Percentiles rank a stretch among this genome's conserved stretches.
Conservation (phyloP, 176 grass and related monocot species). For the Oryza rufipogon region DNA sequence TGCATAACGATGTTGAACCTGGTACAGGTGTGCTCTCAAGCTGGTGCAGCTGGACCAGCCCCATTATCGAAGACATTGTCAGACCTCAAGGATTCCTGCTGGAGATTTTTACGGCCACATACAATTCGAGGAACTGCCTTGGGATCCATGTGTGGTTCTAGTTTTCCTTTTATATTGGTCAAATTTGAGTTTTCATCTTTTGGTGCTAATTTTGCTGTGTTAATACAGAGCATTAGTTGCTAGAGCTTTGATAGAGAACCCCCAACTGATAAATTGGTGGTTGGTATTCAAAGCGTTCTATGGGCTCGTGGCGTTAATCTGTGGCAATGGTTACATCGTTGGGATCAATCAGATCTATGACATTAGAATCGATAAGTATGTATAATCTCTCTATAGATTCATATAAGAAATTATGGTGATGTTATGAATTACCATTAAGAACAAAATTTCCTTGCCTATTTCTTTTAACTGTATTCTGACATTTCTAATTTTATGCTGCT, state of each 20-base stretch:
- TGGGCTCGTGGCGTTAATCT: conserved; percentile 70
- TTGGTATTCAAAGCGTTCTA: conserved; percentile 82
- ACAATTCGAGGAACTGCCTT: conserved; percentile 95
- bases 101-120: conserved; percentile 96
- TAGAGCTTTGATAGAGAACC: conserved; percentile 92
- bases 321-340: conserved; percentile 95
- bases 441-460: neutral
- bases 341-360: conserved; percentile 99
- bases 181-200: neutral
- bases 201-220: conserved; percentile 24
- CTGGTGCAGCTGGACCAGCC: conserved; percentile 55
- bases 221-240: conserved; percentile 80
- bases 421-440: neutral
- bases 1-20: neutral
- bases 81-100: conserved; percentile 78
- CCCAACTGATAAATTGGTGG: conserved; percentile 83
- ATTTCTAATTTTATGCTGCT: conserved; percentile 43
- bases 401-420: neutral
- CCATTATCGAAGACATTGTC: conserved; percentile 56
- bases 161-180: neutral
- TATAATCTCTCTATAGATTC: conserved; percentile 4
- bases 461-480: neutral
- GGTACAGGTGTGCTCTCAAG: conserved; percentile 60
- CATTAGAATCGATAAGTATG: conserved; percentile 96
- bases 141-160: conserved; percentile 71